Evolutionary conservation across 352 stramenopile genomes (phyloP), one percentile per base, ranked within the genome.

Genomic region (Phytophthora fragariaefolia): DNA sequence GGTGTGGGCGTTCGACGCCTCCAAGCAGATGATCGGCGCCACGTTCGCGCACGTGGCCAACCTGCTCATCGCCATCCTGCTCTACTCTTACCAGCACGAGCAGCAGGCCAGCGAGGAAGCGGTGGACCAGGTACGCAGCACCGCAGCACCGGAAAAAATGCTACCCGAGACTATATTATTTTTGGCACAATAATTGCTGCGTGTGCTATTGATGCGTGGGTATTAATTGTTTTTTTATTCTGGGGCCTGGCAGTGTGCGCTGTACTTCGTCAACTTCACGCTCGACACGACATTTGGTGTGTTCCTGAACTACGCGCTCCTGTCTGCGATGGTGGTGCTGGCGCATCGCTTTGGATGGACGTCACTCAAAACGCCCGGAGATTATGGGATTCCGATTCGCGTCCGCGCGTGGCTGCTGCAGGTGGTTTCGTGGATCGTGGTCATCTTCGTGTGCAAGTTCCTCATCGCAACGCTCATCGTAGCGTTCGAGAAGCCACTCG

Each of bases 191-290:
- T 12, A 36, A 36, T 6, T 12, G 12, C 30, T 36, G 30, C 6
- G 6, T 12, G 30, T 36, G 30, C 6, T 36, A 12, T 36, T 36
- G 30, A n/a, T n/a, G n/a, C n/a, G n/a, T n/a, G n/a, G n/a, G n/a
- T n/a, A n/a, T n/a, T n/a, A n/a, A n/a, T n/a, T n/a, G n/a, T n/a
- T n/a, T n/a, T n/a, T n/a, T n/a, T n/a, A n/a, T n/a, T n/a, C n/a
- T n/a, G n/a, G n/a, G n/a, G n/a, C n/a, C n/a, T n/a, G n/a, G n/a
- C 30, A 95, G 80, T 96, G 89, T 54, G 89, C 87, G 2, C 88
- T 94, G 46, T 96, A 96, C 58, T 96, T 96, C 75, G 84, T 96
- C 27, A 96, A 96, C 65, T 96, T 96, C 57, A 90, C 87, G 27
- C 74, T 96, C 45, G 89, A 96, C 69, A 95, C 86, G 63, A 93